Evolutionary conservation across 805 yeast species (phyloP).

Genomic region (Sugiyamaella floridensis): DNA sequence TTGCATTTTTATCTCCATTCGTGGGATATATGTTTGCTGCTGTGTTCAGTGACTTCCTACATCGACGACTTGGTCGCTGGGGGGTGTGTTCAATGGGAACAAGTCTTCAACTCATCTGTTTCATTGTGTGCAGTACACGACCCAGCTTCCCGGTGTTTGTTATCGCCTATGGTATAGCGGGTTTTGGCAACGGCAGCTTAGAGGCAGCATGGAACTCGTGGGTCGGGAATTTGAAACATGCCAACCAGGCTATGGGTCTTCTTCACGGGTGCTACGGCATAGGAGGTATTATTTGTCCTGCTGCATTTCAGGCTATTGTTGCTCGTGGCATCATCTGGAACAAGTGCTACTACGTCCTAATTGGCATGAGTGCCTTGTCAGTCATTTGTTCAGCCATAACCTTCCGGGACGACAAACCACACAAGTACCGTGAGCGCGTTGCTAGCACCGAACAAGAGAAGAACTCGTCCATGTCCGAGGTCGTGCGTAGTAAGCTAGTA

Average conservation of each 20-base stretch:
- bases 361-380: constrained; percentile 35
- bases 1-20: constrained; percentile 45
- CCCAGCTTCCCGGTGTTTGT: constrained; percentile 41
- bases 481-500: neutral
- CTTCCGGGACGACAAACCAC: constrained; percentile 33
- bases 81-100: constrained; percentile 39
- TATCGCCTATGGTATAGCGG: constrained; percentile 36
- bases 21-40: constrained; percentile 52
- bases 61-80: constrained; percentile 40
- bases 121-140: constrained; percentile 32
- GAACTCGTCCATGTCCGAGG: constrained; percentile 1
- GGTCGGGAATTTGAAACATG: constrained; percentile 40
- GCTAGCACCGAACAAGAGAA: neutral
- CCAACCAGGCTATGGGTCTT: constrained; percentile 52
- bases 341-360: constrained; percentile 43
- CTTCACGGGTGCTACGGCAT: constrained; percentile 66
- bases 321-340: constrained; percentile 47
- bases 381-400: constrained; percentile 34
- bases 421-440: constrained; percentile 6
- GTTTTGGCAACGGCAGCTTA: constrained; percentile 49
- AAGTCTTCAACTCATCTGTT: constrained; percentile 33
- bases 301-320: constrained; percentile 52
- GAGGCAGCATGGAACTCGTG: constrained; percentile 53
- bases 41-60: constrained; percentile 38
- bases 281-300: constrained; percentile 66